Percentiles rank a stretch among this genome's conserved stretches.
These are phyloP conservation scores for Coniochaeta sp. DNA, from an alignment of 2,329 filamentous ascomycete species.

Conservation along the genomic window DNA sequence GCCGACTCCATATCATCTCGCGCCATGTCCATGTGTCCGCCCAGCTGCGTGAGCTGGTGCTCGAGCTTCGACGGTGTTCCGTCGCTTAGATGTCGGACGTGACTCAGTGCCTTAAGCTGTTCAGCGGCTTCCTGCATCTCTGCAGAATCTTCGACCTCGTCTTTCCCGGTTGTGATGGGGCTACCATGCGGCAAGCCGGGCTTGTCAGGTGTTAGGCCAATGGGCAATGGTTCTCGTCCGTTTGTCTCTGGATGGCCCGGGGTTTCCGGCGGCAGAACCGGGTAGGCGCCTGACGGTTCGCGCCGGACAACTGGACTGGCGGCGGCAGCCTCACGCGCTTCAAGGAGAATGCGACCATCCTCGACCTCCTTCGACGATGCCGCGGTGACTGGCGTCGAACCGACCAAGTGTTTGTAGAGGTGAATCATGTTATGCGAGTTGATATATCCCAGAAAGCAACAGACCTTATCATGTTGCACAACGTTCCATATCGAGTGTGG, in stretches of 20 bases:
- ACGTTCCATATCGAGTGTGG: slow-evolving; percentile 56
- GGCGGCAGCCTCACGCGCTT: slow-evolving; percentile 40
- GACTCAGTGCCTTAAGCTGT: slow-evolving; percentile 58
- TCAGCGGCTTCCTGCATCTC: slow-evolving; percentile 65
- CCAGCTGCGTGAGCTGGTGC: slow-evolving; percentile 19
- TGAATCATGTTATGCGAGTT: slow-evolving; percentile 62
- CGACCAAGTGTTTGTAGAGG: slow-evolving; percentile 53
- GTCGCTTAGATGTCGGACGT: slow-evolving; percentile 50
- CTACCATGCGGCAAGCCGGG: slow-evolving; percentile 6
- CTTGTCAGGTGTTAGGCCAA: background rate
- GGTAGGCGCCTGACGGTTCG: slow-evolving; percentile 11
- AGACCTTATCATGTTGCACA: slow-evolving; percentile 60
- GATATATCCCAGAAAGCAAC: slow-evolving; percentile 58
- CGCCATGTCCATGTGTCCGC: slow-evolving; percentile 19
- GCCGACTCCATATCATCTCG: slow-evolving; percentile 33
- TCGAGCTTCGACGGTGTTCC: slow-evolving; percentile 26
- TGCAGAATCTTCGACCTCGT: slow-evolving; percentile 54
- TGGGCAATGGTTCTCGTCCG: slow-evolving; percentile 11
- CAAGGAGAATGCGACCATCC: slow-evolving; percentile 49
- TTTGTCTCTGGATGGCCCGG: slow-evolving; percentile 13
- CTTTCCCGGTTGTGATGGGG: slow-evolving; percentile 28
- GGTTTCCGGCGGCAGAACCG: slow-evolving; percentile 12
- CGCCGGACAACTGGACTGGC: slow-evolving; percentile 21
- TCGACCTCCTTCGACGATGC: slow-evolving; percentile 47
- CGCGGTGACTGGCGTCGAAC: slow-evolving; percentile 33